These are phyloP conservation scores for Eucalyptus coolabah DNA, from an alignment of 345 rosid species.

Conservation along the genomic window DNA sequence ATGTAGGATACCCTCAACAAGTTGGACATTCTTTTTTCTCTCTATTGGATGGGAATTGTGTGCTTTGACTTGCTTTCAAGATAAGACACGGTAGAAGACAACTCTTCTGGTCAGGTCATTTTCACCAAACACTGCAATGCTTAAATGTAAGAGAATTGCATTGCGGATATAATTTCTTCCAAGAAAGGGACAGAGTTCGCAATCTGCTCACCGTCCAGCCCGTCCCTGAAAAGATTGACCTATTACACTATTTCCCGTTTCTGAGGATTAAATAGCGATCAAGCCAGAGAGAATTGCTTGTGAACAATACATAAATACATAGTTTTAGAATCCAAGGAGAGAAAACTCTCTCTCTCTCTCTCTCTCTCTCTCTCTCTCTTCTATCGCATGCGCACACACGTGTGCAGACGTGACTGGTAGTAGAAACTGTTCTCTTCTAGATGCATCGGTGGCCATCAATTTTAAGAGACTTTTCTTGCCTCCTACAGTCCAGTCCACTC, in stretches of 20 bases:
- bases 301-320: no score
- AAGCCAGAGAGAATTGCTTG: no score
- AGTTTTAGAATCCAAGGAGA: no score
- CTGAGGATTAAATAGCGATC: no score
- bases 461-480: neutral
- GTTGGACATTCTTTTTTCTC: neutral
- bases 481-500: neutral
- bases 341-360: no score
- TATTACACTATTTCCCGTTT: no score
- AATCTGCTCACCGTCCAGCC: neutral
- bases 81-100: neutral
- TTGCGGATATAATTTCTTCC: neutral
- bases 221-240: neutral
- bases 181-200: neutral
- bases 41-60: neutral
- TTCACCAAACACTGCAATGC: neutral
- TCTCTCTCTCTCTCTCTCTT: no score
- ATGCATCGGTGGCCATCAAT: neutral
- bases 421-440: neutral
- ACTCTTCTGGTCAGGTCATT: neutral
- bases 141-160: neutral
- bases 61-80: neutral
- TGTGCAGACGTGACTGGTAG: neutral
- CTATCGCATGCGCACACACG: no score
- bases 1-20: no score